A percentile compares a stretch with the other conserved stretches of the same genome.
These are phyloP conservation scores for Verticillium dahliae DNA, from an alignment of 2,329 filamentous ascomycete genomes.

Conservation along the genomic window DNA sequence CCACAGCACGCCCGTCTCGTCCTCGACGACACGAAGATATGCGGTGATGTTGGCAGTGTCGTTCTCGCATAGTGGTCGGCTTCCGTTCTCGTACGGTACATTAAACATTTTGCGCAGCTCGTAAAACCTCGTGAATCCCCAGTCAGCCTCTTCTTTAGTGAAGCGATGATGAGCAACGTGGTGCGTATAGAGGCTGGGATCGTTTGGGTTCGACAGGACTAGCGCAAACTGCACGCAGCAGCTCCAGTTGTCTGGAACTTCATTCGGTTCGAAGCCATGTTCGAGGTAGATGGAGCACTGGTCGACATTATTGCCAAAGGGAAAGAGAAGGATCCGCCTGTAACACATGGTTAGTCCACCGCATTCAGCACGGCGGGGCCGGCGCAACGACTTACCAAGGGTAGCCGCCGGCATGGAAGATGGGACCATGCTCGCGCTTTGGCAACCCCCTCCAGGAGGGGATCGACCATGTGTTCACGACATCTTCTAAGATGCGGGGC, in stretches of 20 bases:
- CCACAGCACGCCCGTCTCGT: conserved; percentile 84
- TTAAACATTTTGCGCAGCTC: conserved; percentile 83
- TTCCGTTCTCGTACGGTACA: conserved; percentile 62
- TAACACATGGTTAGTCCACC: conserved; percentile 13
- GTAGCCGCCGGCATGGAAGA: conserved; percentile 78
- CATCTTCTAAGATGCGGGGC: conserved; percentile 71
- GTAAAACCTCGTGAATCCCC: conserved; percentile 96
- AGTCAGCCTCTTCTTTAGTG: conserved; percentile 92
- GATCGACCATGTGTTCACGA: conserved; percentile 79
- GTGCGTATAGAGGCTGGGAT: conserved; percentile 78
- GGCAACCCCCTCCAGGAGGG: conserved; percentile 70
- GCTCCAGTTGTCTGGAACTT: conserved; percentile 84
- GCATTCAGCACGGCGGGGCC: neutral
- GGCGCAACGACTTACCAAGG: conserved; percentile 61
- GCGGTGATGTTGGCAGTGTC: conserved; percentile 75
- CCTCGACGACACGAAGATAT: conserved; percentile 74
- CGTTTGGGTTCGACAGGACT: conserved; percentile 89
- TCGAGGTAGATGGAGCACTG: conserved; percentile 94
- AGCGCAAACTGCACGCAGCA: conserved; percentile 94
- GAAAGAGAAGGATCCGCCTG: conserved; percentile 92
- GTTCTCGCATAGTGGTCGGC: conserved; percentile 68
- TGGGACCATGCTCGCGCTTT: conserved; percentile 80
- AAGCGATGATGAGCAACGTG: conserved; percentile 87
- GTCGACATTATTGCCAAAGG: conserved; percentile 89
- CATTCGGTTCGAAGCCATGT: conserved; percentile 71